Evolutionary conservation across 495 filamentous ascomycete species (phyloP), one percentile per base, ranked within the genome.

Genomic region (Penicillium desertorum): DNA sequence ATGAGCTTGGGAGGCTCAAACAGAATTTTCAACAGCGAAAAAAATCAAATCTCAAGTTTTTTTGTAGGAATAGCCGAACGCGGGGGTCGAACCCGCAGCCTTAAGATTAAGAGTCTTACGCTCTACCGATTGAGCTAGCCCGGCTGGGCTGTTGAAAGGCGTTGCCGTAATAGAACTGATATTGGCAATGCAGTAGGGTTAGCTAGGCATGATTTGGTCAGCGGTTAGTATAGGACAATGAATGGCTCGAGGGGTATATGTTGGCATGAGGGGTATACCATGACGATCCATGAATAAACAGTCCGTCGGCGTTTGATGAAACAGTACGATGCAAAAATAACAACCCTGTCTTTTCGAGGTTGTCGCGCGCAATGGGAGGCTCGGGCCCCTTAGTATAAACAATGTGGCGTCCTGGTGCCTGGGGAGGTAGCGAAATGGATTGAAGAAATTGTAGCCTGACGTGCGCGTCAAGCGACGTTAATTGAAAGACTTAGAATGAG

Each of bases 61-160:
- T 62, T 58, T 67, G 44, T 65, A 72, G 63, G 49, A 62, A 59
- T 64, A 75, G 71, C 71, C 73, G 62, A 74, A 76, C 73, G 73
- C 65, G 79, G 79, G 79, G 76, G 76, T 81, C 74, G 79, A 81
- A 82, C 81, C 82, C 81, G 75, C 81, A 83, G 79, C 82, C 81
- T 85, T 85, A 78, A 83, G 82, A 85, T 85, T 88, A 88, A 88
- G 85, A 88, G 85, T 88, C 85, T 86, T 82, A 87, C 85, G 86
- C 86, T 88, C 85, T 87, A 86, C 85, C 85, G 85, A 88, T 87
- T 88, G 85, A 88, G 85, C 85, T 88, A 88, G 83, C 83, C 71
- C 65, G 73, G 73, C 73, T 69, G 71, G 74, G 54, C 59, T 64
- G 61, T 66, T 65, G 58, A 46, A 54, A 51, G 44, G 51, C 30